These are phyloP conservation scores for Linum trigynum DNA, from an alignment of 345 rosid genomes.

Conservation along the genomic window DNA sequence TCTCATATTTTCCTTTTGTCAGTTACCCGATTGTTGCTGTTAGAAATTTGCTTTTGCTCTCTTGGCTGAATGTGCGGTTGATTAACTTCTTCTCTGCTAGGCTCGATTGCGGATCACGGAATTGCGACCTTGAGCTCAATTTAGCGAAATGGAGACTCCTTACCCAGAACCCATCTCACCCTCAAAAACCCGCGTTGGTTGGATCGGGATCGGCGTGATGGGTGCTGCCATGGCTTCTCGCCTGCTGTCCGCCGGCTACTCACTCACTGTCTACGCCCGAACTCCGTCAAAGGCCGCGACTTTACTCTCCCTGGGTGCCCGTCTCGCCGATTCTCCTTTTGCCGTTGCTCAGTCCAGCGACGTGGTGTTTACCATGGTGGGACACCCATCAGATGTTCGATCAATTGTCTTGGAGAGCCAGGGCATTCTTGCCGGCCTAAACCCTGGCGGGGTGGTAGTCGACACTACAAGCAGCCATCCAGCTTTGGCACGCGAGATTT, in stretches of 20 bases:
- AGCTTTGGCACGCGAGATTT: constrained; percentile 47
- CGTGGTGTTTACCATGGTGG: constrained; percentile 72
- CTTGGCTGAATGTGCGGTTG: too few relatives aligned
- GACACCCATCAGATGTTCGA: constrained; percentile 65
- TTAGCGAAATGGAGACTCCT: constrained; percentile 48
- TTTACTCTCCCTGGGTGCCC: constrained; percentile 57
- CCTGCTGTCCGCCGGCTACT: constrained; percentile 60
- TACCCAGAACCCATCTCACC: constrained; percentile 43
- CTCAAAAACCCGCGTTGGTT: constrained; percentile 52
- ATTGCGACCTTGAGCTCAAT: too few relatives aligned
- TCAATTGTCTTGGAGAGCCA: constrained; percentile 41
- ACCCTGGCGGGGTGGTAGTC: constrained; percentile 48
- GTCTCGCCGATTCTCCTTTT: constrained; percentile 31
- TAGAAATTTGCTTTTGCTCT: too few relatives aligned
- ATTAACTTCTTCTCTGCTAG: too few relatives aligned
- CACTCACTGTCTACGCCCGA: constrained; percentile 59
- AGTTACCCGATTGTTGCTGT: too few relatives aligned
- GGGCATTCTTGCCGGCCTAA: constrained; percentile 52
- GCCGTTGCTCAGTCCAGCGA: constrained; percentile 43
- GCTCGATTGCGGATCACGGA: too few relatives aligned
- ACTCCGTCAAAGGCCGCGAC: constrained; percentile 41
- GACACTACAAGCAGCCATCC: constrained; percentile 69
- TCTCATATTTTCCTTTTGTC: too few relatives aligned
- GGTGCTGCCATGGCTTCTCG: constrained; percentile 85
- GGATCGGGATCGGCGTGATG: constrained; percentile 86